Evolutionary conservation across 78 protist genomes (phyloP).

Genomic region (Speleostelium caveatum): DNA sequence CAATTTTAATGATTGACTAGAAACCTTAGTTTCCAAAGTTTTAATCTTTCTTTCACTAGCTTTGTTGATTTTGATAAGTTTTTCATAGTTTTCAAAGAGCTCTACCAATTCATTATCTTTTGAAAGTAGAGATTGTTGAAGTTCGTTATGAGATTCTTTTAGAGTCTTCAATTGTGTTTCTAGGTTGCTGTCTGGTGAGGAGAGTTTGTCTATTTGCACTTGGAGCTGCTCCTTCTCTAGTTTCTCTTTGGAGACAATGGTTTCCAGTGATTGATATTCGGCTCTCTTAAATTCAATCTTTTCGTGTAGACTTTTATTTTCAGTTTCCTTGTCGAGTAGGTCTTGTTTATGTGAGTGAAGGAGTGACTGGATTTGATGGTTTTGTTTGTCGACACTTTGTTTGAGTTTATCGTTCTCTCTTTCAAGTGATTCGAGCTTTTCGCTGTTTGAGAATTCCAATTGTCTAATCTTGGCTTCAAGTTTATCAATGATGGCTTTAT

Average conservation of each 20-base stretch:
- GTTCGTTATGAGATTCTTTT: neutral
- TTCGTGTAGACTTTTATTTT: too few relatives aligned
- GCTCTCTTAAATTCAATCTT: neutral
- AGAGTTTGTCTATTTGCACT: neutral
- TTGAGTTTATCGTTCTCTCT: neutral
- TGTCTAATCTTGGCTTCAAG: neutral
- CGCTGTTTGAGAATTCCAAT: neutral
- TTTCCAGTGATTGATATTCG: neutral
- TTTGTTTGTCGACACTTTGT: neutral
- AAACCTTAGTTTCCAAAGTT: neutral
- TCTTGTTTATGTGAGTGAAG: neutral
- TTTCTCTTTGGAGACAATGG: neutral
- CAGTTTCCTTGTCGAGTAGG: neutral
- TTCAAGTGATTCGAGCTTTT: neutral
- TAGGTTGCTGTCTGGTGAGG: neutral
- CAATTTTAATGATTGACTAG: neutral
- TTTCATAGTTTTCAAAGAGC: conserved; percentile 18
- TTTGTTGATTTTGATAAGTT: conserved; percentile 2
- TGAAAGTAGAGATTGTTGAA: neutral
- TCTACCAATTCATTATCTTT: conserved; percentile 9
- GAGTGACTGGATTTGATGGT: neutral
- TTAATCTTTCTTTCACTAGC: conserved; percentile 11
- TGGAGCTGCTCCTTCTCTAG: neutral
- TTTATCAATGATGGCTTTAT: neutral
- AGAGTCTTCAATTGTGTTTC: neutral